Conservation (phyloP, 2,329 filamentous ascomycete species). For the Cytospora leucostoma region DNA sequence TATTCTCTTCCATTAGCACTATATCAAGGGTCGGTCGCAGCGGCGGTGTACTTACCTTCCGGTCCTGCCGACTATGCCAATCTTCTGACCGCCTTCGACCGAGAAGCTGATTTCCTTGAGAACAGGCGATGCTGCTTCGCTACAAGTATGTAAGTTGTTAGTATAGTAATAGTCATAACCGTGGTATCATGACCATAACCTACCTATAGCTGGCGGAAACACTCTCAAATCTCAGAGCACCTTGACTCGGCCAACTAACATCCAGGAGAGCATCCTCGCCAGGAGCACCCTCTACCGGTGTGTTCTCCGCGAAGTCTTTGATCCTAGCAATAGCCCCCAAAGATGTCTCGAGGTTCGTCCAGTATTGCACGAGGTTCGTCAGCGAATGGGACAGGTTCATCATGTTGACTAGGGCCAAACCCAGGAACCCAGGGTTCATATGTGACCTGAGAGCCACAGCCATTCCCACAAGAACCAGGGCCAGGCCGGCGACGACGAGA, state of each 20-base stretch:
- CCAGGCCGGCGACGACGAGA: conserved; percentile 47
- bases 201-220: conserved; percentile 18
- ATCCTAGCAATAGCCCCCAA: conserved; percentile 59
- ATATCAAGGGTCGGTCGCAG: neutral
- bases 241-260: conserved; percentile 17
- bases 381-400: conserved; percentile 37
- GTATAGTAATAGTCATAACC: neutral
- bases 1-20: neutral
- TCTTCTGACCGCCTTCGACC: conserved; percentile 15
- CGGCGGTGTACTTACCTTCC: conserved; percentile 14
- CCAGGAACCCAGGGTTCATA: conserved; percentile 14
- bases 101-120: conserved; percentile 15
- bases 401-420: conserved; percentile 11
- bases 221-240: conserved; percentile 15
- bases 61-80: conserved; percentile 33
- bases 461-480: conserved; percentile 46
- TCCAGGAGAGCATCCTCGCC: neutral
- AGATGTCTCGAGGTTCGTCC: conserved; percentile 59
- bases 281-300: conserved; percentile 40
- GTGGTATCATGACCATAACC: neutral
- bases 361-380: conserved; percentile 48
- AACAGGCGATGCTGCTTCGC: neutral
- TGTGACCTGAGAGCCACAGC: conserved; percentile 35
- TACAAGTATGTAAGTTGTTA: neutral
- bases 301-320: conserved; percentile 52